Evolutionary conservation across 768 basidiomycete species (phyloP).

Genomic region (Holtermannia corniformis): DNA sequence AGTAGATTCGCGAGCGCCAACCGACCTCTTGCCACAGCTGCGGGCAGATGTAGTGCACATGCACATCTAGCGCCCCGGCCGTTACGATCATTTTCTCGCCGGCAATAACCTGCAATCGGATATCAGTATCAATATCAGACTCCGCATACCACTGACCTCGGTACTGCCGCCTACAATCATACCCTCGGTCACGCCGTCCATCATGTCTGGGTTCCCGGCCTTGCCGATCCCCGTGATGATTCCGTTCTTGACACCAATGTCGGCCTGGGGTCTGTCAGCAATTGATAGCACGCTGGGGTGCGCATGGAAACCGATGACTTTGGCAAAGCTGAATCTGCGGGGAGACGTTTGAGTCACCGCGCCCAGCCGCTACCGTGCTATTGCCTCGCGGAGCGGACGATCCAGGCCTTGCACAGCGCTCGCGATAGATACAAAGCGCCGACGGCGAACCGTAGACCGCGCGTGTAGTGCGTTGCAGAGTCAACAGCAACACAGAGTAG

Average conservation of each 20-base stretch:
- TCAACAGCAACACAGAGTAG: background rate
- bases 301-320: too few relatives aligned
- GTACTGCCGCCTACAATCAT: constrained; percentile 83
- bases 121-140: background rate
- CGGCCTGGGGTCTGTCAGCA: too few relatives aligned
- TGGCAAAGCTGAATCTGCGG: too few relatives aligned
- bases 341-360: too few relatives aligned
- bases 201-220: constrained; percentile 89
- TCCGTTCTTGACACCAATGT: constrained; percentile 82
- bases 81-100: constrained; percentile 92
- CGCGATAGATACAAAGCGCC: too few relatives aligned
- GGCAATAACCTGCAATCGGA: constrained; percentile 59
- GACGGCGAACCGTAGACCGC: too few relatives aligned
- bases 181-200: constrained; percentile 62
- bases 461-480: background rate
- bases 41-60: constrained; percentile 91
- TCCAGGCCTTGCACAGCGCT: too few relatives aligned
- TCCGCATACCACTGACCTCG: constrained; percentile 44
- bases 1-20: background rate
- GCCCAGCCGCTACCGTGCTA: too few relatives aligned
- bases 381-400: too few relatives aligned
- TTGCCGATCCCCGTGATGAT: constrained; percentile 84
- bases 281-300: too few relatives aligned
- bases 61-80: constrained; percentile 83
- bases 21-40: constrained; percentile 75